A percentile compares a stretch with the other conserved stretches of the same genome.
Conservation (phyloP, 352 stramenopile species). For the Pilasporangium apinafurcum region DNA sequence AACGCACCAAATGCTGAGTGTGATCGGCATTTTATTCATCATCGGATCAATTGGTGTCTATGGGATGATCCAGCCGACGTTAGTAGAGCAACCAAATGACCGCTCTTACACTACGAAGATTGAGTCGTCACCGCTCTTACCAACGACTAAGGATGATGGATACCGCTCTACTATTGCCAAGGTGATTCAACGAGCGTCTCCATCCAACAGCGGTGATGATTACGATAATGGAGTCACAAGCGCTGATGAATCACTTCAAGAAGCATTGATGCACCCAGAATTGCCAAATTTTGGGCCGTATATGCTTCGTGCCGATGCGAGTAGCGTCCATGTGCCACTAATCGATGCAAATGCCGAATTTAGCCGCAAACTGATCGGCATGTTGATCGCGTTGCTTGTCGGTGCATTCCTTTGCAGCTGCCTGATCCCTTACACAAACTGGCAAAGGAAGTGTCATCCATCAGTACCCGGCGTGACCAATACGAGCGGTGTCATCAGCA, state of each 20-base stretch:
- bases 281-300: constrained; percentile 80
- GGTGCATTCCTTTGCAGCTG: constrained; percentile 68
- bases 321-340: constrained; percentile 53
- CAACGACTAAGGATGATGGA: too few species aligned
- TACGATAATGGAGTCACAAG: neutral
- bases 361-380: constrained; percentile 53
- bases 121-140: neutral
- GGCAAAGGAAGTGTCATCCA: constrained; percentile 53
- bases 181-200: constrained; percentile 7
- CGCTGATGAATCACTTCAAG: constrained; percentile 34
- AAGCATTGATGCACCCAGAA: constrained; percentile 62
- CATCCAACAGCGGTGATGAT: neutral
- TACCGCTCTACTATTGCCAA: too few species aligned
- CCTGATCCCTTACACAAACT: constrained; percentile 74
- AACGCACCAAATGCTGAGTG: constrained; percentile 38
- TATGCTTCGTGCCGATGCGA: constrained; percentile 52
- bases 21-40: constrained; percentile 73
- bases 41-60: constrained; percentile 74
- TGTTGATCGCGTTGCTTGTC: constrained; percentile 54
- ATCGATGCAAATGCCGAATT: constrained; percentile 39
- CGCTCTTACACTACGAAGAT: too few species aligned
- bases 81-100: too few species aligned
- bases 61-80: constrained; percentile 65
- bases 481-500: constrained; percentile 29
- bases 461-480: neutral